Evolutionary conservation across 192 early-diverging fungal species (phyloP).

Genomic region (Umbelopsis ramanniana): DNA sequence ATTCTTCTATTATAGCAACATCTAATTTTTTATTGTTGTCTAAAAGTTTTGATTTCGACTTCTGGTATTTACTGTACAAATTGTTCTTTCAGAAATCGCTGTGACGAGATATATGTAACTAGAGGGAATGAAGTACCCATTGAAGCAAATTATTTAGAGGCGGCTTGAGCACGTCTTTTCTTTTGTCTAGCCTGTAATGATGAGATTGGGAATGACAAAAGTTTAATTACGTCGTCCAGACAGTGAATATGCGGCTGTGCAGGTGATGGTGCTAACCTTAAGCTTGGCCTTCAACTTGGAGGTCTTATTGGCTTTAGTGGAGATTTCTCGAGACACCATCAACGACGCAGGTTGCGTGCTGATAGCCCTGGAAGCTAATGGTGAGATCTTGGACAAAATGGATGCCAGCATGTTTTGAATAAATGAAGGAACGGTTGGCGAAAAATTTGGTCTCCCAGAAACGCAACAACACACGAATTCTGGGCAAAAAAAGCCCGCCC

Average conservation of each 20-base stretch:
- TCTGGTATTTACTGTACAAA: conserved; percentile 3
- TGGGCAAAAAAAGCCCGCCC: background rate
- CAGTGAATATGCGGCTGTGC: background rate
- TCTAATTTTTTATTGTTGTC: no score
- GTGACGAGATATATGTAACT: no score
- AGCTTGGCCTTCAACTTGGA: conserved; percentile 10
- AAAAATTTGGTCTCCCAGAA: background rate
- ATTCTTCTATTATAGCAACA: no score
- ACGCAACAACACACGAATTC: background rate
- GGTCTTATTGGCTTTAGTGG: conserved; percentile 10
- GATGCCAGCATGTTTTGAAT: conserved; percentile 15
- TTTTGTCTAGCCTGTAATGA: conserved; percentile 16
- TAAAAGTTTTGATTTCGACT: no score
- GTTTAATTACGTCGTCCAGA: no score
- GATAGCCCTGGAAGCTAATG: background rate
- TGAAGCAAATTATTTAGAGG: background rate
- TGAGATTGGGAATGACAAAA: background rate
- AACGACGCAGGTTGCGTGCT: background rate
- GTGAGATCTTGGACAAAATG: conserved; percentile 14
- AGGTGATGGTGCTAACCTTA: background rate
- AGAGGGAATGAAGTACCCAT: no score
- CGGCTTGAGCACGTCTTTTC: conserved; percentile 16
- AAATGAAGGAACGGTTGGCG: background rate
- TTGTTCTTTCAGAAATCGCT: background rate
- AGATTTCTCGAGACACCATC: background rate